A percentile compares a stretch with the other conserved stretches of the same genome.
Conservation (phyloP, 306 rosid species). For the Begonia loranthoides region DNA sequence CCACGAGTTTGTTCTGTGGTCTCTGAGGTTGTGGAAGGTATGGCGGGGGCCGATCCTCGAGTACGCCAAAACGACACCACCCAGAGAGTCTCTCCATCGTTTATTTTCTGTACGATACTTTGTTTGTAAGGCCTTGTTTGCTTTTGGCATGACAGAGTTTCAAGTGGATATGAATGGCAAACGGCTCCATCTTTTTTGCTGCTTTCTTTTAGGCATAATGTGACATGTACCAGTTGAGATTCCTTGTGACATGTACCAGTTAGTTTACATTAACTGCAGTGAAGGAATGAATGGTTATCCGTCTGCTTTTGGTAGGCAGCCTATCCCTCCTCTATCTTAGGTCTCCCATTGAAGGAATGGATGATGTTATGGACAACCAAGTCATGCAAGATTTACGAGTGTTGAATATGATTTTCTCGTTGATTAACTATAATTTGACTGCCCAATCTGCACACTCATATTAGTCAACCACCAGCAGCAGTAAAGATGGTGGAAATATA, state of each 20-base stretch:
- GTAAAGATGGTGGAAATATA: slow-evolving; percentile 68
- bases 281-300: slow-evolving; percentile 94
- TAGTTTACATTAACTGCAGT: slow-evolving; percentile 57
- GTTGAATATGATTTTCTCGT: slow-evolving; percentile 1
- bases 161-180: slow-evolving; percentile 99
- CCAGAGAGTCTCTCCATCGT: too few relatives aligned
- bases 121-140: too few relatives aligned
- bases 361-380: slow-evolving; percentile 85
- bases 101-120: too few relatives aligned
- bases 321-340: slow-evolving; percentile 88
- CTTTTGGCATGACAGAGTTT: slow-evolving; percentile 44
- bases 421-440: slow-evolving; percentile 7
- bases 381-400: slow-evolving; percentile 52
- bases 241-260: slow-evolving; percentile 19
- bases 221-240: background rate
- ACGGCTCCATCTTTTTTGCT: slow-evolving; percentile 38
- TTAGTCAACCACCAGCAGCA: slow-evolving; percentile 60
- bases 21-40: slow-evolving; percentile 1
- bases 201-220: slow-evolving; percentile 1
- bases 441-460: slow-evolving; percentile 63
- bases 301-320: slow-evolving; percentile 78
- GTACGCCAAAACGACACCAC: slow-evolving; percentile 8
- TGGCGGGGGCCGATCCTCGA: slow-evolving; percentile 1
- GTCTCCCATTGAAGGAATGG: slow-evolving; percentile 77
- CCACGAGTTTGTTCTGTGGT: slow-evolving; percentile 14